Percentiles rank a stretch among this genome's conserved stretches.
These are phyloP conservation scores for Clavispora vitiphila DNA, from an alignment of 805 yeast genomes.

Conservation along the genomic window DNA sequence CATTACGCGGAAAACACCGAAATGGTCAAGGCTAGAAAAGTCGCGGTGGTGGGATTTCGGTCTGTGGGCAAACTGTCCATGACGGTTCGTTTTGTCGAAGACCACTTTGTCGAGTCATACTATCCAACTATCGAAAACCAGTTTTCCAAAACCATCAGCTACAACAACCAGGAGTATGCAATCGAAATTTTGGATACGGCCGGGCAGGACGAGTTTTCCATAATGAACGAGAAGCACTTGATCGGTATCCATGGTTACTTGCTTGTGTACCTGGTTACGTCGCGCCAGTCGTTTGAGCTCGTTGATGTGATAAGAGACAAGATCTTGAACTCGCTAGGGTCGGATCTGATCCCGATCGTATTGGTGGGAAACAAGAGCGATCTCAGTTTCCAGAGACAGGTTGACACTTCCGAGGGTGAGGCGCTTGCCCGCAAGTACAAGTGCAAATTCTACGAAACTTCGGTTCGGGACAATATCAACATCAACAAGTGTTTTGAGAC, in stretches of 20 bases:
- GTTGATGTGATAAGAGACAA: constrained; percentile 76
- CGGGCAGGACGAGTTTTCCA: constrained; percentile 86
- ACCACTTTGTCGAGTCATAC: constrained; percentile 82
- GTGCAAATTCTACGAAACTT: constrained; percentile 44
- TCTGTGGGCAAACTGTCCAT: constrained; percentile 87
- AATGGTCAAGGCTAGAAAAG: constrained; percentile 57
- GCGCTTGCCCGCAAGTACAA: constrained; percentile 40
- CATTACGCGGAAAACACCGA: neutral
- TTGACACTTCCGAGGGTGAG: constrained; percentile 26
- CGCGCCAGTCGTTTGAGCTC: constrained; percentile 72
- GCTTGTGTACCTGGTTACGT: constrained; percentile 75
- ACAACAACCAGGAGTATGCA: constrained; percentile 70
- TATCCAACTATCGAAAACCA: constrained; percentile 91
- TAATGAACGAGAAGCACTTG: constrained; percentile 71
- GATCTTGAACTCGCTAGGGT: constrained; percentile 62
- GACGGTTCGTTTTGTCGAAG: constrained; percentile 80
- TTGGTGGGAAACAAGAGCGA: constrained; percentile 23
- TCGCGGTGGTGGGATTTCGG: constrained; percentile 83
- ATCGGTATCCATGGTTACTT: constrained; percentile 83
- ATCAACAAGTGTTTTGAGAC: constrained; percentile 52
- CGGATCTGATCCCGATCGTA: constrained; percentile 44
- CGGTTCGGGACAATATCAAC: constrained; percentile 44
- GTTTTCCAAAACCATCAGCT: constrained; percentile 62
- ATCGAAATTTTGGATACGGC: constrained; percentile 89
- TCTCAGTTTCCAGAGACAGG: constrained; percentile 16